Percentiles rank a stretch among this genome's conserved stretches.
These are phyloP conservation scores for Stylosanthes scabra DNA, from an alignment of 331 rosid genomes.

Conservation along the genomic window DNA sequence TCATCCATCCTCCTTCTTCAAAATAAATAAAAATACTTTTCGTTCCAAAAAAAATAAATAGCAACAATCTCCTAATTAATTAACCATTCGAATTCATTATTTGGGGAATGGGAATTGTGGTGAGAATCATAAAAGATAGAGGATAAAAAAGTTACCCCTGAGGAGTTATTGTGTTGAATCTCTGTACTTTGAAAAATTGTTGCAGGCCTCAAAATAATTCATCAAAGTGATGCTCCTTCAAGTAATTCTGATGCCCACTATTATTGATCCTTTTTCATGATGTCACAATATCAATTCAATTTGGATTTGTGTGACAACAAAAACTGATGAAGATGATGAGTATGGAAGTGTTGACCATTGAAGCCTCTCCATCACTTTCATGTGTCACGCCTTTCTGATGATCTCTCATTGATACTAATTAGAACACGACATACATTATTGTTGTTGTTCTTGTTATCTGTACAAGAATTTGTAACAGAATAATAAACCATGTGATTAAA, in stretches of 20 bases:
- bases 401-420: not conserved
- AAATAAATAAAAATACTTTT: not conserved
- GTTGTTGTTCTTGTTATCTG: not conserved
- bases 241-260: not conserved
- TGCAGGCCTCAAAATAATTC: not conserved
- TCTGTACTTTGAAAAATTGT: conserved; percentile 2
- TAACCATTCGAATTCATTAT: no score
- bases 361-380: not conserved
- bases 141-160: not conserved
- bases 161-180: not conserved
- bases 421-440: not conserved
- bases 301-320: conserved; percentile 17
- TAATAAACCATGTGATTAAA: not conserved
- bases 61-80: no score
- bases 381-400: conserved; percentile 4
- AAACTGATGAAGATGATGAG: not conserved
- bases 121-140: no score
- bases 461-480: not conserved
- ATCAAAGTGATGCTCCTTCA: conserved; percentile 15
- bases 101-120: no score
- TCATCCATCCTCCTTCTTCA: conserved; percentile 13
- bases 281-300: no score
- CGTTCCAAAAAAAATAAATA: conserved; percentile 34
- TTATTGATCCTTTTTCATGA: not conserved
- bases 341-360: conserved; percentile 23